Conservation (phyloP, 768 basidiomycete species). For the Mycena pura region DNA sequence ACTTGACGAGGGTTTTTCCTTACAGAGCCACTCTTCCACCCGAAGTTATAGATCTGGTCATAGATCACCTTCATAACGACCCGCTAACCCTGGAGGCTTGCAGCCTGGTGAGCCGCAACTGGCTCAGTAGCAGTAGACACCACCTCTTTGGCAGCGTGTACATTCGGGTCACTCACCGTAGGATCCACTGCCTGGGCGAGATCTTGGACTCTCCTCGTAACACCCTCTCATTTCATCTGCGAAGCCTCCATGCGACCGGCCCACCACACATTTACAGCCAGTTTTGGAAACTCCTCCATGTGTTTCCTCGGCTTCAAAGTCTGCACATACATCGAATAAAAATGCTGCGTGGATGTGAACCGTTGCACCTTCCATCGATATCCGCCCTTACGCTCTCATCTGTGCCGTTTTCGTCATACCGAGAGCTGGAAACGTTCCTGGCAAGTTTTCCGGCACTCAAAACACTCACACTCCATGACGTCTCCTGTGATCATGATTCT, state of each 20-base stretch:
- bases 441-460: not conserved
- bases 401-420: not conserved
- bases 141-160: constrained; percentile 5
- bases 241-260: not conserved
- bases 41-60: constrained; percentile 13
- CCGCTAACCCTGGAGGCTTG: not conserved
- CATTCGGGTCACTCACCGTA: not conserved
- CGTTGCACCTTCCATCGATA: not conserved
- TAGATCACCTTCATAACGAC: constrained; percentile 7
- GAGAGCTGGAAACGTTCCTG: not conserved
- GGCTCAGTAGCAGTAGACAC: constrained; percentile 11
- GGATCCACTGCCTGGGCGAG: not conserved
- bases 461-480: not conserved
- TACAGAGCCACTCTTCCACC: not conserved
- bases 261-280: not conserved
- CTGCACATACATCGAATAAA: not conserved
- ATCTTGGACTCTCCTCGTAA: not conserved
- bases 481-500: not conserved
- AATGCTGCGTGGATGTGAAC: too few relatives aligned
- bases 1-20: not conserved
- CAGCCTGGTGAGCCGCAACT: constrained; percentile 5
- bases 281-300: constrained; percentile 2
- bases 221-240: not conserved
- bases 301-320: not conserved
- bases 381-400: not conserved